phyloP scores from a whole-genome alignment of 2,329 filamentous ascomycete species.

The Aspergillus sp. region DNA sequence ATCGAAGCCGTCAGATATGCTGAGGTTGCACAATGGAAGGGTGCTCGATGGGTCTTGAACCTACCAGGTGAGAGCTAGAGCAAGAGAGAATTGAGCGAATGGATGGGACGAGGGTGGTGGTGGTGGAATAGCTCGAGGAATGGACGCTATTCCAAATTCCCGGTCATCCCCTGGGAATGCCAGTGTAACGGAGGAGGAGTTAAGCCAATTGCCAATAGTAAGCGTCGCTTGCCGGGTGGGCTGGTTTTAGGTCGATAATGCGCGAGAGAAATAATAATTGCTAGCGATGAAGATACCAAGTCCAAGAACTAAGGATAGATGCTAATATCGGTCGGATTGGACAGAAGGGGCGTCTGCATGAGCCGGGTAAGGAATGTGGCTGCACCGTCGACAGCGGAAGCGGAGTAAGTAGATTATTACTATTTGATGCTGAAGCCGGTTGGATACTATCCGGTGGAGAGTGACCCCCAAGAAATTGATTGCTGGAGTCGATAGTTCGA shows the following conservation, averaged over 20 bases:
- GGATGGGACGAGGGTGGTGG: neutral
- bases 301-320: neutral
- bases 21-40: neutral
- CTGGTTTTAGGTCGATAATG: conserved; percentile 6
- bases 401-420: conserved; percentile 9
- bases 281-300: neutral
- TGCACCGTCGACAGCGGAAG: conserved; percentile 16
- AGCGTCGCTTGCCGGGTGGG: conserved; percentile 16
- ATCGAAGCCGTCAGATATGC: neutral
- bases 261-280: conserved; percentile 7
- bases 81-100: neutral
- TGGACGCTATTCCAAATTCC: neutral
- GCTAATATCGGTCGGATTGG: conserved; percentile 13
- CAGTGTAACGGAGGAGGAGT: conserved; percentile 1
- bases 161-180: conserved; percentile 1
- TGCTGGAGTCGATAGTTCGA: conserved; percentile 9
- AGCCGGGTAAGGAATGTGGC: conserved; percentile 22
- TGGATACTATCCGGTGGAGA: conserved; percentile 8
- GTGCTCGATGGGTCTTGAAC: neutral
- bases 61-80: neutral
- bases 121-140: neutral
- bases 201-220: conserved; percentile 12
- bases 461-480: conserved; percentile 2
- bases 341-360: conserved; percentile 16
- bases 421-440: conserved; percentile 6